Evolutionary conservation across 2,329 filamentous ascomycete species (phyloP), one percentile per base, ranked within the genome.

Genomic region (Cyanodermella asteris): DNA sequence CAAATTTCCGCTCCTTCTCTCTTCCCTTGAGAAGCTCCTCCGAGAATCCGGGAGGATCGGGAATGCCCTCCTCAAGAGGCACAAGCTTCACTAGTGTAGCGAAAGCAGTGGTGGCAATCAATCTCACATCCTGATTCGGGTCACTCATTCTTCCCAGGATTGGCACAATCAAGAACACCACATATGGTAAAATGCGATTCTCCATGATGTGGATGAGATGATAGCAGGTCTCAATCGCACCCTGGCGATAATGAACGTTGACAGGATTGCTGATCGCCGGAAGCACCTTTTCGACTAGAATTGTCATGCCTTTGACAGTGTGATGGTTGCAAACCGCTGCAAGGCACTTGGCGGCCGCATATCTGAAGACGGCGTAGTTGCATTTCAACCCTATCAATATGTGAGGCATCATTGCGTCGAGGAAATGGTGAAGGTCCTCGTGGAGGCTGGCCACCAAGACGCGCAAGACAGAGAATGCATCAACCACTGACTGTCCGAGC

Each of bases 181-280:
- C 87, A 41, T 97, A 97, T 3, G 90, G 87, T 16, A 97, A 53
- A 29, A 97, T 97, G 18, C 68, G 65, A 44, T 94, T 87, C 33
- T 91, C 87, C 87, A 97, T 97, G 25, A 93, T 82, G 31, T 90
- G 78, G 34, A 97, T 97, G 30, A 97, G 57, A 48, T 97, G 87
- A 44, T 97, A 97, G 31, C 97, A 76, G 38, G 71, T 80, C 50
- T 97, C 87, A 29, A 91, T 87, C 5, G 80, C 81, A 33, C 87
- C 87, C 53, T 97, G 87, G 19, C 87, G 72, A 50, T 73, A 75
- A 42, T 78, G 72, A 16, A 93, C 62, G 40, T 97, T 84, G 31
- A 90, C 51, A 1, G 80, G 74, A 38, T 93, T 93, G 53, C 62
- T 87, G 47, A 94, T 91, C 2, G 77, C 77, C 5, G 87, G 87